Percentiles rank a stretch among this genome's conserved stretches.
phyloP scores from a whole-genome alignment of 805 yeast genomes.

The Lipomyces yamadae region DNA sequence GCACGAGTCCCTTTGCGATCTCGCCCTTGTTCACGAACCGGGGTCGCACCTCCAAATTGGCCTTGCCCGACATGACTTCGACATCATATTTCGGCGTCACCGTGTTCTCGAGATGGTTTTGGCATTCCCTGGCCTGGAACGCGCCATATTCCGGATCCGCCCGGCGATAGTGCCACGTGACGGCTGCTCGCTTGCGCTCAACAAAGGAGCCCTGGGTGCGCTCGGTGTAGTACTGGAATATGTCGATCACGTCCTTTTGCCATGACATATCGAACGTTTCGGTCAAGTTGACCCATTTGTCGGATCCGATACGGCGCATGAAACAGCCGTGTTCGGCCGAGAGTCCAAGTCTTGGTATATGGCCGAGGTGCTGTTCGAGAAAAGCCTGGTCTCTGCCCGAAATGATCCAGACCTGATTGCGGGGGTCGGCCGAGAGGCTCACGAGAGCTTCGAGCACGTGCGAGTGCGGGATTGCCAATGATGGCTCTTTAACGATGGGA shows the following conservation, averaged over 20 bases:
- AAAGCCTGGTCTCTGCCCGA: slow-evolving; percentile 94
- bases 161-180: slow-evolving; percentile 97
- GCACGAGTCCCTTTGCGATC: slow-evolving; percentile 79
- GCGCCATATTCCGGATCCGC: slow-evolving; percentile 93
- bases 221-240: slow-evolving; percentile 76
- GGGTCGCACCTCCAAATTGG: slow-evolving; percentile 97
- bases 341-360: slow-evolving; percentile 68
- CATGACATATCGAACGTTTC: slow-evolving; percentile 88
- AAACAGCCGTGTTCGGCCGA: slow-evolving; percentile 99
- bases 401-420: slow-evolving; percentile 90
- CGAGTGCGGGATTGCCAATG: slow-evolving; percentile 95
- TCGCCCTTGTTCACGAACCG: slow-evolving; percentile 95
- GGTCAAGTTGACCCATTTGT: slow-evolving; percentile 82
- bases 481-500: slow-evolving; percentile 94
- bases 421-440: slow-evolving; percentile 70
- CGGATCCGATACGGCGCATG: slow-evolving; percentile 64
- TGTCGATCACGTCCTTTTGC: slow-evolving; percentile 80
- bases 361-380: slow-evolving; percentile 86
- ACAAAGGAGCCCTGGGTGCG: slow-evolving; percentile 88
- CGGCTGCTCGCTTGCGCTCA: slow-evolving; percentile 88
- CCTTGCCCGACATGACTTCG: slow-evolving; percentile 97
- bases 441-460: slow-evolving; percentile 64
- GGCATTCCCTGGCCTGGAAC: slow-evolving; percentile 78
- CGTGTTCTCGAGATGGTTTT: slow-evolving; percentile 62
- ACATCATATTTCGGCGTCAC: slow-evolving; percentile 73